A percentile compares a stretch with the other conserved stretches of the same genome.
These are phyloP conservation scores for Chlamydomonas reinhardtii DNA, from an alignment of 163 green algal species.

Conservation along the genomic window DNA sequence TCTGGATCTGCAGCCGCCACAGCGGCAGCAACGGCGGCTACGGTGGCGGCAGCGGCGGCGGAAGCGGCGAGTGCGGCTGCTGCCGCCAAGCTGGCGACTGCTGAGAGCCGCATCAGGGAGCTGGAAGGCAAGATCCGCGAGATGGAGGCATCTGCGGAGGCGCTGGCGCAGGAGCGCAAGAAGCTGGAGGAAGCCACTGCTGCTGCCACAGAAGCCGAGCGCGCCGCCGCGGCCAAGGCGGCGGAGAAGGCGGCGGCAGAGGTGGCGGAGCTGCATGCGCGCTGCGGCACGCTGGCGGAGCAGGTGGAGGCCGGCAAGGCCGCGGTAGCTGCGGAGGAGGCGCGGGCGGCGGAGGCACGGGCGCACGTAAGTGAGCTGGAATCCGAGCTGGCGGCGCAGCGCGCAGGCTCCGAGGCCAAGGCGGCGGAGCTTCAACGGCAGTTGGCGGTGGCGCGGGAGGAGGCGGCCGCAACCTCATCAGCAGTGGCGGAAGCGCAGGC, in stretches of 20 bases:
- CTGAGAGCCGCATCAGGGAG: constrained; percentile 3
- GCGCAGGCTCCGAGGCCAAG: constrained; percentile 26
- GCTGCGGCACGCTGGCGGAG: background rate
- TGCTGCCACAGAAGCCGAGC: background rate
- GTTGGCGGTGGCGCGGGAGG: constrained; percentile 6
- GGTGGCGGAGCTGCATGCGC: background rate
- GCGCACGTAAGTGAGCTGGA: constrained; percentile 1
- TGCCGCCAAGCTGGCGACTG: constrained; percentile 18
- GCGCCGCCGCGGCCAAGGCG: background rate
- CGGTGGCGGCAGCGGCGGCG: background rate
- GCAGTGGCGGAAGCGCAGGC: constrained; percentile 26
- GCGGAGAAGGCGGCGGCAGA: background rate
- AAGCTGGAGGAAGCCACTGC: background rate
- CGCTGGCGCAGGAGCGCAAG: background rate
- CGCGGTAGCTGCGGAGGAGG: background rate
- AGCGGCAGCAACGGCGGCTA: background rate
- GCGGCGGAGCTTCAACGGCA: constrained; percentile 23
- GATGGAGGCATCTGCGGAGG: background rate
- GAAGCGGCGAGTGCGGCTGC: background rate
- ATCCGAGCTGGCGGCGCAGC: constrained; percentile 31
- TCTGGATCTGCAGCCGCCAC: no score
- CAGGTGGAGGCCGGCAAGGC: constrained; percentile 2
- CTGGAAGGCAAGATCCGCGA: background rate
- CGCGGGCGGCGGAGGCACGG: background rate
- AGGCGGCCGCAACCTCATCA: background rate